Evolutionary conservation across 2,329 filamentous ascomycete species (phyloP).

Genomic region (Trichoderma guizhouense): DNA sequence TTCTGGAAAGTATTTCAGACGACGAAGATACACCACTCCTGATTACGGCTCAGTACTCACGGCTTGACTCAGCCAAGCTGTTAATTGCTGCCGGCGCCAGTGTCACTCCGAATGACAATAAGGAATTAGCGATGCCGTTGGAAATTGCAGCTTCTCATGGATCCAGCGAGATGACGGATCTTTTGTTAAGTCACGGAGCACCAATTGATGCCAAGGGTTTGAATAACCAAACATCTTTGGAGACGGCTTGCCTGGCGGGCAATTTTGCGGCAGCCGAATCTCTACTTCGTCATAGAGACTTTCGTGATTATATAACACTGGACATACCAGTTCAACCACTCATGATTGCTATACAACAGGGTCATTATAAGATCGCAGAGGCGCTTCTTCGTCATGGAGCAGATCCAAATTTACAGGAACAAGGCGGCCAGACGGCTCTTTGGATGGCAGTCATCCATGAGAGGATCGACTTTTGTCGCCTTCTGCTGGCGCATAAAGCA

Average conservation of each 20-base stretch:
- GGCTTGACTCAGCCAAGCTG: not conserved
- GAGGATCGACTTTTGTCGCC: not conserved
- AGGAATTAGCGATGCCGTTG: not conserved
- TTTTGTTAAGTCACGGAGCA: not conserved
- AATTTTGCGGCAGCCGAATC: not conserved
- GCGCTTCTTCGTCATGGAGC: not conserved
- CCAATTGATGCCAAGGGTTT: not conserved
- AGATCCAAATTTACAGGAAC: not conserved
- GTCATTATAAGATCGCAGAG: not conserved
- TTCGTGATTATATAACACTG: not conserved
- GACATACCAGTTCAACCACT: not conserved
- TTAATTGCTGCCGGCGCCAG: not conserved
- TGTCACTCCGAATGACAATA: too few relatives aligned
- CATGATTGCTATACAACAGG: not conserved
- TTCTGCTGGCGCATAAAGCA: not conserved
- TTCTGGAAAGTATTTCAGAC: not conserved
- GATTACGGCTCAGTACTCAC: not conserved
- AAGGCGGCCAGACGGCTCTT: not conserved
- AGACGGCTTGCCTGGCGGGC: not conserved
- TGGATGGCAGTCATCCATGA: not conserved
- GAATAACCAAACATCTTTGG: rapidly evolving
- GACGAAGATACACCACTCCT: not conserved
- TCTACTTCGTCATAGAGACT: not conserved
- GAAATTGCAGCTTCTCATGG: not conserved
- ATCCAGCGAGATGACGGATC: not conserved